phyloP scores from a whole-genome alignment of 2,329 filamentous ascomycete genomes.

The Fusarium sp. region DNA sequence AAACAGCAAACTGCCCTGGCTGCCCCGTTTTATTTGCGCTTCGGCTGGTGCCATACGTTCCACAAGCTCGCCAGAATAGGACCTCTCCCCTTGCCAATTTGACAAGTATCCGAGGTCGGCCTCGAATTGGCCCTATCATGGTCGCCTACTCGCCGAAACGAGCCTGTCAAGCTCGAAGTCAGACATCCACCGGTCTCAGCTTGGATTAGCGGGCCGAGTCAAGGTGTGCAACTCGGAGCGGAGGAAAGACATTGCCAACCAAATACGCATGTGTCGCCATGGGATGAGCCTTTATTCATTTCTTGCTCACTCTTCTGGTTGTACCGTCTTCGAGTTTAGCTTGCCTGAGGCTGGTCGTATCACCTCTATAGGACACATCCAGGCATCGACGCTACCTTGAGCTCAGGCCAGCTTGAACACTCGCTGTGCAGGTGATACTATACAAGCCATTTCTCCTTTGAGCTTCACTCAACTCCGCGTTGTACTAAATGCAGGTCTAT shows the following conservation, averaged over 20 bases:
- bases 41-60: constrained; percentile 26
- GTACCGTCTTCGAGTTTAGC: constrained; percentile 46
- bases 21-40: constrained; percentile 19
- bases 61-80: constrained; percentile 36
- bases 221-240: constrained; percentile 37
- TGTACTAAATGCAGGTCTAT: neutral
- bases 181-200: constrained; percentile 41
- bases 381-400: constrained; percentile 23
- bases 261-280: constrained; percentile 29
- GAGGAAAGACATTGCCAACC: constrained; percentile 23
- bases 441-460: constrained; percentile 3
- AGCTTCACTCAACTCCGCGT: constrained; percentile 3
- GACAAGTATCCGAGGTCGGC: constrained; percentile 27
- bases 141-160: constrained; percentile 38
- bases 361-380: constrained; percentile 32
- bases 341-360: constrained; percentile 40
- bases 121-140: constrained; percentile 17
- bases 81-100: constrained; percentile 23
- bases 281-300: constrained; percentile 24
- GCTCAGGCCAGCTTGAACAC: constrained; percentile 14
- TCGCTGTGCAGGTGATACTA: constrained; percentile 6
- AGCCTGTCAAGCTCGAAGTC: constrained; percentile 45
- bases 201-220: constrained; percentile 46
- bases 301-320: constrained; percentile 36
- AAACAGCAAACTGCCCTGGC: constrained; percentile 24